Conservation (phyloP, 2,329 filamentous ascomycete genomes). For the Onygenales sp. region DNA sequence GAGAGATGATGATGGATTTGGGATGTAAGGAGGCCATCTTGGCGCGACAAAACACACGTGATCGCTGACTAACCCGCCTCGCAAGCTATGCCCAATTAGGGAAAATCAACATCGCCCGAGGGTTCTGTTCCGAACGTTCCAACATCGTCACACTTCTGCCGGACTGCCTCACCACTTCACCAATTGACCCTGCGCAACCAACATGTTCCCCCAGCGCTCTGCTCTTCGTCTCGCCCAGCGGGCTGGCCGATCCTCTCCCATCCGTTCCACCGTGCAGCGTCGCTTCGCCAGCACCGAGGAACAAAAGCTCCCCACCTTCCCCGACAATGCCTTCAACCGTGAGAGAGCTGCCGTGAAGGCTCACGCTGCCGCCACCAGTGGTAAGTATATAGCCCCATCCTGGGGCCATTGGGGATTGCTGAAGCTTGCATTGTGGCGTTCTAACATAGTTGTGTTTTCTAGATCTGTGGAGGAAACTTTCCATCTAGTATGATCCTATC, state of each 20-base stretch:
- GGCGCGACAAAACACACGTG: no score
- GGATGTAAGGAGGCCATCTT: no score
- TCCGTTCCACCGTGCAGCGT: slow-evolving; percentile 54
- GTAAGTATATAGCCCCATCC: slow-evolving; percentile 46
- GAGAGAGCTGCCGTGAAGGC: slow-evolving; percentile 86
- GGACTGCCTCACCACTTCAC: background rate
- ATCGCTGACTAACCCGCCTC: no score
- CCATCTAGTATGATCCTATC: slow-evolving; percentile 62
- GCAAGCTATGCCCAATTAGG: no score
- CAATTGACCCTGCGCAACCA: background rate
- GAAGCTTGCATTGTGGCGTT: background rate
- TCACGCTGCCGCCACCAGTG: slow-evolving; percentile 74
- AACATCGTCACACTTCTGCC: background rate
- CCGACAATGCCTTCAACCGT: slow-evolving; percentile 86
- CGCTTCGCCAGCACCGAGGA: slow-evolving; percentile 57
- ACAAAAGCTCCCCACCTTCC: slow-evolving; percentile 49
- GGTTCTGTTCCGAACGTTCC: no score
- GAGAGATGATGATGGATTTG: no score
- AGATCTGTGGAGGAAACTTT: slow-evolving; percentile 96
- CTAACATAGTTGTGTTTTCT: background rate
- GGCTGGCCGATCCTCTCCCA: slow-evolving; percentile 42
- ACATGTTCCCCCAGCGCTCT: slow-evolving; percentile 57
- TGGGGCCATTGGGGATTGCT: background rate
- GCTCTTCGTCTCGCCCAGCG: slow-evolving; percentile 55
- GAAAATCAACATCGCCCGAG: no score